A percentile compares a stretch with the other conserved stretches of the same genome.
Evolutionary conservation across 441 rosid genomes (phyloP).

Genomic region (Erodium texanum): DNA sequence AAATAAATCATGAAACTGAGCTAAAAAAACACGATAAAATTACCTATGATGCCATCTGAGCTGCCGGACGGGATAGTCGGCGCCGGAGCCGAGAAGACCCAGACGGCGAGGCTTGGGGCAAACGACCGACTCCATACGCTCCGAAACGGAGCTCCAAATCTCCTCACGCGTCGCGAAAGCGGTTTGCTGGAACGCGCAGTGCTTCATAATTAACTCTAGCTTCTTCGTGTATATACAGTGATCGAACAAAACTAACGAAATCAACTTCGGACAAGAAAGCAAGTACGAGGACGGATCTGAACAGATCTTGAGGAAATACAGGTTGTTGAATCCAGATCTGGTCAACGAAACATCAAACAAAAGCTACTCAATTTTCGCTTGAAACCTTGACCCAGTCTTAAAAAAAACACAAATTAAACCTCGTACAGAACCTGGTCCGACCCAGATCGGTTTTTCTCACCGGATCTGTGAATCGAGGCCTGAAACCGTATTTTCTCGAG

Average conservation of each 20-base stretch:
- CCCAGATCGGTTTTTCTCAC: background rate
- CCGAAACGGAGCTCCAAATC: slow-evolving; percentile 30
- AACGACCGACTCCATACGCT: slow-evolving; percentile 40
- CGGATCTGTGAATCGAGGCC: background rate
- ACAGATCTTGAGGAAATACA: background rate
- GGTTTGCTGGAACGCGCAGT: slow-evolving; percentile 53
- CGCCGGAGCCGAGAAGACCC: slow-evolving; percentile 26
- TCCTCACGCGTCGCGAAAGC: slow-evolving; percentile 46
- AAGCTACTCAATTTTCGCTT: too few relatives aligned
- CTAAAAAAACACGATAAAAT: background rate
- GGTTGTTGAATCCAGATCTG: slow-evolving; percentile 13
- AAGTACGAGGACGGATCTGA: background rate
- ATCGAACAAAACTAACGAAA: background rate
- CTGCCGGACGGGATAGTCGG: slow-evolving; percentile 48
- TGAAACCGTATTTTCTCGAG: background rate
- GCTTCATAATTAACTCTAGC: slow-evolving; percentile 39
- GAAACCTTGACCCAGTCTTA: background rate
- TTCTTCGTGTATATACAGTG: background rate
- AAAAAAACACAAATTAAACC: background rate
- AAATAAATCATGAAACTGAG: background rate
- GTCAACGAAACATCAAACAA: slow-evolving; percentile 6
- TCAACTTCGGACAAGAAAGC: background rate
- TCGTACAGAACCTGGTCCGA: background rate
- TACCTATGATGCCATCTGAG: slow-evolving; percentile 63
- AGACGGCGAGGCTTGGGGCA: slow-evolving; percentile 83